Evolutionary conservation across 139 green algal genomes (phyloP).

Genomic region (Micractinium conductrix): DNA sequence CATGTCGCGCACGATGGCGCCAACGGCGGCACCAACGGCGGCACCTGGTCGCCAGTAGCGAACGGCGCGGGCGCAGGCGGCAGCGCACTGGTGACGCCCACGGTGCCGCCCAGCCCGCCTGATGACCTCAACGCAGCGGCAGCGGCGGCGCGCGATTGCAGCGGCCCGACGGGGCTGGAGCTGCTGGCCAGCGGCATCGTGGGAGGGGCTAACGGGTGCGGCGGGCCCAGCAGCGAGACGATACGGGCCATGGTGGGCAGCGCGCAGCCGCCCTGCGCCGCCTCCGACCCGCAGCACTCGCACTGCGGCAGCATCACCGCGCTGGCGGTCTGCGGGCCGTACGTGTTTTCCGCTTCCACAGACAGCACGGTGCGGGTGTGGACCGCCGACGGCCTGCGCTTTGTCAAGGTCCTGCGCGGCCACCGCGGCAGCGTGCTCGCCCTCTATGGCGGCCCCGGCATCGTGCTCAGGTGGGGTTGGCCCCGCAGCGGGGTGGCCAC

Average conservation of each 20-base stretch:
- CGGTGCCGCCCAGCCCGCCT: neutral
- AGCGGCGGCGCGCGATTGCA: neutral
- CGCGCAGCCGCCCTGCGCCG: conserved; percentile 6
- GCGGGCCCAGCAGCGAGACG: conserved; percentile 2
- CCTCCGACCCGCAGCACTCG: conserved; percentile 31
- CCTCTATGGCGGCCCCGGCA: conserved; percentile 65
- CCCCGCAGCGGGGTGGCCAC: too few species aligned
- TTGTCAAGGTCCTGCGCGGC: conserved; percentile 71
- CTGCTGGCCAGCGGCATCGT: neutral
- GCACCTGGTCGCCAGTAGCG: neutral
- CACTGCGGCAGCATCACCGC: conserved; percentile 72
- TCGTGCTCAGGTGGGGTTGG: conserved; percentile 76
- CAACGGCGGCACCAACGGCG: too few species aligned
- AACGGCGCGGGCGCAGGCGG: neutral
- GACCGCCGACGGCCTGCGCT: conserved; percentile 56
- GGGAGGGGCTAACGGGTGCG: neutral
- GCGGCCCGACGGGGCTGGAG: neutral
- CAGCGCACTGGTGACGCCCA: neutral
- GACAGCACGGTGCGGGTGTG: conserved; percentile 83
- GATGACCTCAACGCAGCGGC: neutral
- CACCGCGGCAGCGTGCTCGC: conserved; percentile 83
- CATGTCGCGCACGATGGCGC: too few species aligned
- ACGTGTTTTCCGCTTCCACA: conserved; percentile 52
- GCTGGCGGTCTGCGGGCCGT: conserved; percentile 60
- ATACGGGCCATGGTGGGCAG: conserved; percentile 19